Percentiles rank a stretch among this genome's conserved stretches.
Evolutionary conservation across 176 grass and related monocot species (phyloP).

Genomic region (Juncus inflexus): DNA sequence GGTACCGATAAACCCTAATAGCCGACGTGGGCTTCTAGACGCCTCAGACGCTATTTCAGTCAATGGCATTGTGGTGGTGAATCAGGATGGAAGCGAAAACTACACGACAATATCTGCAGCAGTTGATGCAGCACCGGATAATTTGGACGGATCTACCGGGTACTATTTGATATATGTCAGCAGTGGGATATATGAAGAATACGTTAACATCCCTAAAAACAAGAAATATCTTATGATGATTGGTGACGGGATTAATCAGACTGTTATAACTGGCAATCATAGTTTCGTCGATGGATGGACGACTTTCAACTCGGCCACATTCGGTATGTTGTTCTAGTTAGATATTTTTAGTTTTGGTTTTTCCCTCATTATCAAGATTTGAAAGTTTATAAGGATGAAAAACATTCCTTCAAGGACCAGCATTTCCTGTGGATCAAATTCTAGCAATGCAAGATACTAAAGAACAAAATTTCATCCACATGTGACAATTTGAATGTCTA

Average conservation of each 20-base stretch:
- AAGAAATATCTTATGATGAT: conserved; percentile 89
- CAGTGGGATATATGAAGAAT: conserved; percentile 73
- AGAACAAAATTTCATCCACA: conserved; percentile 12
- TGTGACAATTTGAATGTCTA: background rate
- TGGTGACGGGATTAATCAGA: conserved; percentile 76
- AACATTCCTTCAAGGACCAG: background rate
- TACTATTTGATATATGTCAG: conserved; percentile 78
- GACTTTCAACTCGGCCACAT: conserved; percentile 89
- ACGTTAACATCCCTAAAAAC: conserved; percentile 70
- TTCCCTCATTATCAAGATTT: background rate
- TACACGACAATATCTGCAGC: conserved; percentile 57
- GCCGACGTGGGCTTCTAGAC: conserved; percentile 44
- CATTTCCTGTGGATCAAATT: background rate
- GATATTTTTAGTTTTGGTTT: background rate
- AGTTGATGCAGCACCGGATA: conserved; percentile 52
- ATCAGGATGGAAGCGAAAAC: conserved; percentile 59
- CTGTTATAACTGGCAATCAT: conserved; percentile 70
- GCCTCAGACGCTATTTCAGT: conserved; percentile 36
- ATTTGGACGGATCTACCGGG: conserved; percentile 39
- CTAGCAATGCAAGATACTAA: conserved; percentile 16
- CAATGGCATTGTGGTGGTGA: conserved; percentile 43
- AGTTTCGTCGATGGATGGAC: conserved; percentile 81
- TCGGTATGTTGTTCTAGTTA: conserved; percentile 43
- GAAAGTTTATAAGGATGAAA: background rate
- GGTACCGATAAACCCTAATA: conserved; percentile 29